Evolutionary conservation across 495 filamentous ascomycete species (phyloP), one percentile per base, ranked within the genome.

Genomic region (Annulohypoxylon bovei): DNA sequence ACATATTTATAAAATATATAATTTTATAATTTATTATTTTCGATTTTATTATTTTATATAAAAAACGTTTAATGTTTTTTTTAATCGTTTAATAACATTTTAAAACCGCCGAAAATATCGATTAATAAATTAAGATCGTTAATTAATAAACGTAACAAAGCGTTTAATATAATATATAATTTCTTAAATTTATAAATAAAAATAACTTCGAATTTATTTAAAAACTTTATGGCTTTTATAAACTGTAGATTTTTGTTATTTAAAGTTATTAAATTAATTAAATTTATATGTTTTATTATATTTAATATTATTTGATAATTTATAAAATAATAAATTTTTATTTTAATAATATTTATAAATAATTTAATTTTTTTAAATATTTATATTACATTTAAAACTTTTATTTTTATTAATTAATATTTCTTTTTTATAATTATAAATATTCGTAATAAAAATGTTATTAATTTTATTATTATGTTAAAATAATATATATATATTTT

Each of bases 141-240:
- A 27, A 57, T 57, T 12, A 28, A 28, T 22, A 57, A 42, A 40
- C 18, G 27, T 2, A 42, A 57, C 27, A 57, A 57, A 14, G 40
- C 16, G 27, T 57, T 42, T 14, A 57, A 57, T 8, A 57, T 57
- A 18, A 44, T 58, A 58, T 58, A 18, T 58, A 44, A 44, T 46
- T 46, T 44, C 2, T 46, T 58, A 27, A 18, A 7, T 58, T 58
- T 58, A 58, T 58, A 57, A 39, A 57, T 11, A 30, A 44, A 28
- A 20, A 32, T 58, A 58, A 58, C 44, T 18, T n/a, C 16, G 25
- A 58, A 58, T 58, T 28, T 58, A 46, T 58, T 58, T 28, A 58
- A 18, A 58, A 28, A 58, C 18, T 58, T 30, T 46, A 58, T 58
- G 27, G 39, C n/a, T 25, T 46, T 14, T 46, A 58, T 58, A n/a